Base-by-base conservation (phyloP, 169 alveolate genomes). In the Babesia gibsoni region DNA sequence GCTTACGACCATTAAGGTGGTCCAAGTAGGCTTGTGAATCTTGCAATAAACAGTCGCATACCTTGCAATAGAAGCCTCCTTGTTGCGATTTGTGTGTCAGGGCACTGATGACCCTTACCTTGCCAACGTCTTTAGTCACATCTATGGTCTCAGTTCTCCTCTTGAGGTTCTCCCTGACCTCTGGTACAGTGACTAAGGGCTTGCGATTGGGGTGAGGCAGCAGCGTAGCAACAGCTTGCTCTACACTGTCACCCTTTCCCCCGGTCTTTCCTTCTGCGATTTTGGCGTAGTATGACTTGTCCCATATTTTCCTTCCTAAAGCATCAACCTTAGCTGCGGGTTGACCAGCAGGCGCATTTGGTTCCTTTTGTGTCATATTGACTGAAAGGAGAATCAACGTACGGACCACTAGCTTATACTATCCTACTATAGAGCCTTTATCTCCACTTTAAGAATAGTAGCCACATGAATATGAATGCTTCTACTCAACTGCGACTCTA, bases 1-100 rank as follows among this genome's bases (percentile, higher is more conserved):
- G 98, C 56, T 91, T 91, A 52, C 92, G 89, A 0, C 98, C 98
- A 82, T 95, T 94, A 22, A 94, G 83, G 68, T 95, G 98, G 67
- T 95, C 98, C 65, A 91, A 63, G 82, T 93, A 95, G 3, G 96
- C 86, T 41, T 90, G 92, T 9, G 96, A 89, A 70, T 94, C 97
- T 65, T 90, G 90, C 35, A 93, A 66, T 16, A 83, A 79, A 35
- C 96, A 91, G 58, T 93, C 93, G 75, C 97, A 94, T 18, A 79
- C 63, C 50, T 91, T 87, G 74, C 96, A 91, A 77, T 83, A 91
- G 68, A 77, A 92, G 29, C 94, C 94, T 27, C 94, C 92, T 69
- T 92, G 95, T 81, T 91, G 90, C 77, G 89, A 82, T 82, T 90
- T 90, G 9, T 91, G 89, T 4, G 93, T 90, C 52, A 84, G 84